Conservation (phyloP, 352 stramenopile genomes). For the Globisporangium okanoganense region DNA sequence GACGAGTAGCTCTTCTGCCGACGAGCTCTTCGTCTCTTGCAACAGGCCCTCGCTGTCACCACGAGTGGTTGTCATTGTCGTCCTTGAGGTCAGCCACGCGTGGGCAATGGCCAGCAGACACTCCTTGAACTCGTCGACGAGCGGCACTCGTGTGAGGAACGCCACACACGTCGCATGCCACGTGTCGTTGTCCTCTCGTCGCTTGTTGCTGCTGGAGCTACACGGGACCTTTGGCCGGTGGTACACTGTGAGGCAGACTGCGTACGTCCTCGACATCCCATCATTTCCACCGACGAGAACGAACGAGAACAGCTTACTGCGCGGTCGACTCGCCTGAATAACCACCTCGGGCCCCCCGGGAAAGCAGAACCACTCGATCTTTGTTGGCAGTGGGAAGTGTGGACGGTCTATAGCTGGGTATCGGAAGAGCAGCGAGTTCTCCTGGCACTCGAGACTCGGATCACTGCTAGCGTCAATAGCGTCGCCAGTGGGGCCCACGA, state of each 20-base stretch:
- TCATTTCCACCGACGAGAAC: slow-evolving; percentile 75
- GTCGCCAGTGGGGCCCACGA: slow-evolving; percentile 38
- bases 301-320: slow-evolving; percentile 72
- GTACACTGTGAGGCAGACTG: slow-evolving; percentile 68
- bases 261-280: slow-evolving; percentile 65
- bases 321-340: slow-evolving; percentile 34
- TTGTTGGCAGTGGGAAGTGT: slow-evolving; percentile 72
- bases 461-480: slow-evolving; percentile 1
- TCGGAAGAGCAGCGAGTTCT: slow-evolving; percentile 59
- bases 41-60: neutral
- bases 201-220: neutral
- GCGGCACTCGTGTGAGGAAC: slow-evolving; percentile 65
- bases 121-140: slow-evolving; percentile 46
- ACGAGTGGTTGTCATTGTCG: neutral
- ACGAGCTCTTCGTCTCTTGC: neutral
- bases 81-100: slow-evolving; percentile 35
- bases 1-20: slow-evolving; percentile 33
- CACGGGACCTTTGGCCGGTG: slow-evolving; percentile 25
- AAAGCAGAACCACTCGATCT: slow-evolving; percentile 90
- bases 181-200: slow-evolving; percentile 6
- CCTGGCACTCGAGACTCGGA: slow-evolving; percentile 15
- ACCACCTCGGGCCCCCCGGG: slow-evolving; percentile 62
- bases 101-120: slow-evolving; percentile 57
- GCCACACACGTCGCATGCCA: slow-evolving; percentile 73
- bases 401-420: slow-evolving; percentile 53